A percentile compares a stretch with the other conserved stretches of the same genome.
Evolutionary conservation across 2,329 filamentous ascomycete genomes (phyloP).

Genomic region (Huntiella decipiens): DNA sequence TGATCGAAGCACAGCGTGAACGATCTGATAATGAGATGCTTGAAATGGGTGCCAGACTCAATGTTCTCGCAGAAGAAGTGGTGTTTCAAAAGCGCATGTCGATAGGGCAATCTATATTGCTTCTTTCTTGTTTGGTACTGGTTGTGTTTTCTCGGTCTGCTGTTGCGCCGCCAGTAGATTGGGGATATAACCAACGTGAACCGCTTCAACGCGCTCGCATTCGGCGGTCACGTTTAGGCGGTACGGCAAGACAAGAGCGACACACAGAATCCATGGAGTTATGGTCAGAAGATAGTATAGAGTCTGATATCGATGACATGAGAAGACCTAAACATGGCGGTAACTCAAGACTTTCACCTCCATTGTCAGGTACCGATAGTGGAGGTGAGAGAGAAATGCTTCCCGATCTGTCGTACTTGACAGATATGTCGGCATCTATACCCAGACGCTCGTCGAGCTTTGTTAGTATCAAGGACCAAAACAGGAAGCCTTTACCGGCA

Average conservation of each 20-base stretch:
- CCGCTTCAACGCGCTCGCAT: not conserved
- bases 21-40: slow-evolving; percentile 67
- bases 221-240: too few species aligned
- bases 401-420: not conserved
- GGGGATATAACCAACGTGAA: not conserved
- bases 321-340: not conserved
- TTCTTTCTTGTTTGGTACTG: slow-evolving; percentile 70
- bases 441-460: not conserved
- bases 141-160: slow-evolving; percentile 52
- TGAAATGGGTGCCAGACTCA: slow-evolving; percentile 62
- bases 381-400: not conserved
- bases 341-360: slow-evolving; percentile 1
- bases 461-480: slow-evolving; percentile 1
- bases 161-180: slow-evolving; percentile 7
- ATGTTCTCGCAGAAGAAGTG: slow-evolving; percentile 83
- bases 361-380: slow-evolving; percentile 1
- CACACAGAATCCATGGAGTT: not conserved
- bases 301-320: not conserved
- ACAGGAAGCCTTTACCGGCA: slow-evolving; percentile 26
- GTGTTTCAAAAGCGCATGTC: slow-evolving; percentile 77
- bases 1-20: slow-evolving; percentile 74
- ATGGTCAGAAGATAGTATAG: not conserved
- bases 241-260: not conserved
- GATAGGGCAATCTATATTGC: slow-evolving; percentile 72
- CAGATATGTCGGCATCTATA: not conserved